Percentiles rank a stretch among this genome's conserved stretches.
Evolutionary conservation across 2,329 filamentous ascomycete genomes (phyloP).

Genomic region (Monilinia laxa): DNA sequence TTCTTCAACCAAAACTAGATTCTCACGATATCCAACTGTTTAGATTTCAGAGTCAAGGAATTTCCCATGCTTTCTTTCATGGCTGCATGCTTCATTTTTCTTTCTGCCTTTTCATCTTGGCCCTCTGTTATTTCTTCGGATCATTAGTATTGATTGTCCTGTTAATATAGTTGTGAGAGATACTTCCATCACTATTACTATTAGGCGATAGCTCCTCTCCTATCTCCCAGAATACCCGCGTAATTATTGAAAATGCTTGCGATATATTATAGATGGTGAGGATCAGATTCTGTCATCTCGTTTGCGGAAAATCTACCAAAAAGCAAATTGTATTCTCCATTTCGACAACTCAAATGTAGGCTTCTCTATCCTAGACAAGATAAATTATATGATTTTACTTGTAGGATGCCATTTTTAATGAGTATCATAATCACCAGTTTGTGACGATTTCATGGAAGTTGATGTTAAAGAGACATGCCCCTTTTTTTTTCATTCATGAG

Average conservation of each 20-base stretch:
- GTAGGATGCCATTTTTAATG: too few species aligned
- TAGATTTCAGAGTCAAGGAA: not conserved
- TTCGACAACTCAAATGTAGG: not conserved
- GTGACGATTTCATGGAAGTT: too few species aligned
- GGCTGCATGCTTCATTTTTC: not conserved
- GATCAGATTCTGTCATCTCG: not conserved
- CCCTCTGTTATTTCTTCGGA: too few species aligned
- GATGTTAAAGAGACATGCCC: too few species aligned
- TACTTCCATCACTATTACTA: not conserved
- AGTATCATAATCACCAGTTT: too few species aligned
- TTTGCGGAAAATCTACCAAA: not conserved
- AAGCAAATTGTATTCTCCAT: not conserved
- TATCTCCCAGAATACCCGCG: not conserved
- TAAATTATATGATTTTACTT: not conserved
- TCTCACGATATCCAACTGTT: not conserved
- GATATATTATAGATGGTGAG: not conserved
- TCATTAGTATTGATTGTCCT: too few species aligned
- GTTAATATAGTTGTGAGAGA: too few species aligned
- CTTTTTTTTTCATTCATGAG: too few species aligned
- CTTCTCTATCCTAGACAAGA: not conserved
- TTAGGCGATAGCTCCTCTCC: not conserved
- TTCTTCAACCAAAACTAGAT: not conserved
- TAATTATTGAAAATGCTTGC: not conserved
- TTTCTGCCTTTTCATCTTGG: not conserved
- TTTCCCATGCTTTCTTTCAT: not conserved